Evolutionary conservation across 192 early-diverging fungal genomes (phyloP), one percentile per base, ranked within the genome.

Genomic region (Umbelopsis isabellina): DNA sequence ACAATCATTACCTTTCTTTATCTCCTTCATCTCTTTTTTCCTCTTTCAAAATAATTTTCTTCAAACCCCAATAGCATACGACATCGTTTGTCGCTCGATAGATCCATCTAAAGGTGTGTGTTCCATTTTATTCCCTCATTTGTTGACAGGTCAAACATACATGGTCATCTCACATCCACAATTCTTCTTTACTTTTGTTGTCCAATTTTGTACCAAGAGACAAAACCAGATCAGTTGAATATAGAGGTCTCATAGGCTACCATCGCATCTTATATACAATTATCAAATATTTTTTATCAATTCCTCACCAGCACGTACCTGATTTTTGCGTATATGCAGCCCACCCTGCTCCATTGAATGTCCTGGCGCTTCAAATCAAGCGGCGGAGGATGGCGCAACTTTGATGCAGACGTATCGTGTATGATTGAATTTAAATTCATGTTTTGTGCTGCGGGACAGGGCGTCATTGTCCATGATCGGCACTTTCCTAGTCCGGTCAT

Each of bases 391-490:
- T 61, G 55, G 55, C 30, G 55, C 27, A 35, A 61, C 27, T 61
- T 61, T 61, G 55, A 61, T 61, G 13, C 55, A 16, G 55, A 61
- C 30, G 55, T 61, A 25, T 61, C 55, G 23, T 61, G 55, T 30
- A 61, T 61, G 55, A 25, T 61, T 35, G 55, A 61, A 61, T 61
- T 61, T 18, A 61, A 30, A 35, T 61, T 35, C 13, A 61, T 61
- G 55, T 61, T 61, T 61, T 61, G 55, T 61, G n/a, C 55, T 61
- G 55, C 55, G 55, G 55, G 55, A 37, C 55, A 61, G 18, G 55
- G 55, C 55, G 55, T 61, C 55, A 61, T 61, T 61, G 55, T 61
- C 55, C 27, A 61, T 61, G 55, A 61, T 61, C 55, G 55, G 30
- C 55, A 61, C 13, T 61, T 61, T 61, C 30, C 55, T 35, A n/a